Base-by-base conservation (phyloP, 2,329 filamentous ascomycete genomes). In the Nothophaeocryptopus gaeumannii region DNA sequence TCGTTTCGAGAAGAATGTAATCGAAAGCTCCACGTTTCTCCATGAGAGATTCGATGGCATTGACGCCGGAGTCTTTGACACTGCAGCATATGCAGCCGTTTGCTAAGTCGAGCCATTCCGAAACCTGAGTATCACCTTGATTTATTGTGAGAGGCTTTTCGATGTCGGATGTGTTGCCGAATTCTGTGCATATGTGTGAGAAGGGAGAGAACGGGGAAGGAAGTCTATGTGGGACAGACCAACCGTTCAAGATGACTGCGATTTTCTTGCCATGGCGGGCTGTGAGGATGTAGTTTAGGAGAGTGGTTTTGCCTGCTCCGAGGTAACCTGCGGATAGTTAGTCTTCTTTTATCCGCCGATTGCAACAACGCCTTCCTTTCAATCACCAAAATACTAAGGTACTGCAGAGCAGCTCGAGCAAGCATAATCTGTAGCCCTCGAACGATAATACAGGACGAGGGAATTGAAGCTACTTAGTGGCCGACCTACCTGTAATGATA, bases 21-120 rank as follows among this genome's bases (percentile, higher is more conserved):
- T 99, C 93, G 66, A 99, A 99, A 4, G 85, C 85, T 42, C 92
- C 92, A 58, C 88, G 89, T 63, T 90, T 89, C 57, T 91, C 88
- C 89, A 99, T 97, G 2, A 99, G 76, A 1, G 89, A 89, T 73
- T 99, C 93, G 47, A 99, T 95, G 32, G 93, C 93, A 59, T 89
- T 89, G 33, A 99, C 92, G 10, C 93, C 93, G 0, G 86, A 84
- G 68, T 99, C 93, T 84, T 96, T 99, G 62, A 97, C 91, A 2
- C 90, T 95, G 72, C 93, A 99, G 73, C 93, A 99, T 59, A 99
- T 90, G 68, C 93, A 99, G 55, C 93, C 93, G 62, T 99, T 99
- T 45, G 89, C 90, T 45, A 99, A 83, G 55, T 96, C 91, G 26
- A 99, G 82, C 88, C 95, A 99, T 75, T 96, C 90, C 5, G 92